Percentiles rank a stretch among this genome's conserved stretches.
Conservation (phyloP, 2,329 filamentous ascomycete species). For the Exophiala oligosperma region DNA sequence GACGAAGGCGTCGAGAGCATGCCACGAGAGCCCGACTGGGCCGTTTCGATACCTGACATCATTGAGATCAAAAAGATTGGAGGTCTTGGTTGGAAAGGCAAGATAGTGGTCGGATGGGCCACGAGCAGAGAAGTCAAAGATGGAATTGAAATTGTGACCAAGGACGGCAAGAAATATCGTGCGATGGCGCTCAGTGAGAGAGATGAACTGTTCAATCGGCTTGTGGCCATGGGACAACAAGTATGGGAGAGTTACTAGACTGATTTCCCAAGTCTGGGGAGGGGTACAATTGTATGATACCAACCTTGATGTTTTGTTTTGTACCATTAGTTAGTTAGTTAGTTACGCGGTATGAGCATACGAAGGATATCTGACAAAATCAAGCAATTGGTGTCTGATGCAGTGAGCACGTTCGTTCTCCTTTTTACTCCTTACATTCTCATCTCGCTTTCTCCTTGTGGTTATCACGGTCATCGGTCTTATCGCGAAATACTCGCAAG, state of each 20-base stretch:
- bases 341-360: too few relatives aligned
- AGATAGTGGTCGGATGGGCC: slow-evolving; percentile 78
- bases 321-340: too few relatives aligned
- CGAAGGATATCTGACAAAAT: too few relatives aligned
- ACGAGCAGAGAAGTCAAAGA: slow-evolving; percentile 73
- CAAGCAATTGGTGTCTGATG: too few relatives aligned
- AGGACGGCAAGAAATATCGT: slow-evolving; percentile 52
- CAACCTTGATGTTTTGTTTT: too few relatives aligned
- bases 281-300: too few relatives aligned
- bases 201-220: slow-evolving; percentile 78
- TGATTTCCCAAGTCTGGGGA: not conserved
- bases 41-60: slow-evolving; percentile 69
- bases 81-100: slow-evolving; percentile 81
- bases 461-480: too few relatives aligned
- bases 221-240: slow-evolving; percentile 74
- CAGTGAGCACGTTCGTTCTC: too few relatives aligned
- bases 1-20: slow-evolving; percentile 49
- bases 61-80: slow-evolving; percentile 75
- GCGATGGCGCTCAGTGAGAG: slow-evolving; percentile 71
- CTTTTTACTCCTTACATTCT: too few relatives aligned
- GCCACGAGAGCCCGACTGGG: slow-evolving; percentile 63
- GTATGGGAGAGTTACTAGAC: slow-evolving; percentile 76
- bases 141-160: slow-evolving; percentile 67
- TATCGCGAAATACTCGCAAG: too few relatives aligned
- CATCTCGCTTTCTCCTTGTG: too few relatives aligned